Evolutionary conservation across 345 rosid species (phyloP).

Genomic region (Brassica carinata): DNA sequence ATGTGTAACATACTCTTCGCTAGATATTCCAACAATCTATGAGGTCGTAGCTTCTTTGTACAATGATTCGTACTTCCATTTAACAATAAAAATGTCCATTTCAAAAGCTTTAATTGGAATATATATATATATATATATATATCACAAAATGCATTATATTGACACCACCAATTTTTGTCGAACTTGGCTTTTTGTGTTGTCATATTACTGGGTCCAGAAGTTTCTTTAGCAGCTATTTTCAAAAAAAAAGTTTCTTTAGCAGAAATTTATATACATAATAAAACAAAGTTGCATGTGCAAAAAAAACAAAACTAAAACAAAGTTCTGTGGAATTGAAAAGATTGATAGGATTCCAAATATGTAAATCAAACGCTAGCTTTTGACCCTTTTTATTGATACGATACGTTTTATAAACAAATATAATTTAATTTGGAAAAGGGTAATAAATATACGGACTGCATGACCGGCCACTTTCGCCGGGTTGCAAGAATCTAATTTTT

Average conservation of each 20-base stretch:
- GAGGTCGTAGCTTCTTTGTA: slow-evolving; percentile 31
- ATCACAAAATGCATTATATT: background rate
- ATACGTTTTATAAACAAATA: background rate
- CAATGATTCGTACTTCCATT: slow-evolving; percentile 33
- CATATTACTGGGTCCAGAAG: background rate
- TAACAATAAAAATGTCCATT: background rate
- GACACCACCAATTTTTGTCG: background rate
- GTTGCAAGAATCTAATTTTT: slow-evolving; percentile 13
- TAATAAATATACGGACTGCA: slow-evolving; percentile 7
- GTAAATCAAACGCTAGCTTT: slow-evolving; percentile 35
- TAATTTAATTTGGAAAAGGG: background rate
- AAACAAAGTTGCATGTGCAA: background rate
- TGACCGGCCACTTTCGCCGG: slow-evolving; percentile 7
- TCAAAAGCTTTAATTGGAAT: background rate
- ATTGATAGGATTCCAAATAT: slow-evolving; percentile 21
- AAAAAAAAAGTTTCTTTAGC: background rate
- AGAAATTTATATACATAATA: background rate
- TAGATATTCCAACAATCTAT: slow-evolving; percentile 37
- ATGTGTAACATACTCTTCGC: background rate
- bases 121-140: background rate
- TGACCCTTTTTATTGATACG: background rate
- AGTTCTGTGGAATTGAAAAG: too few relatives aligned
- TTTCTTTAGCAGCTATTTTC: background rate
- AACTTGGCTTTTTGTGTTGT: slow-evolving; percentile 11
- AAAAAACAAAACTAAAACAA: too few relatives aligned